Base-by-base conservation (phyloP, 2,329 filamentous ascomycete genomes). In the Colletotrichum salicis region DNA sequence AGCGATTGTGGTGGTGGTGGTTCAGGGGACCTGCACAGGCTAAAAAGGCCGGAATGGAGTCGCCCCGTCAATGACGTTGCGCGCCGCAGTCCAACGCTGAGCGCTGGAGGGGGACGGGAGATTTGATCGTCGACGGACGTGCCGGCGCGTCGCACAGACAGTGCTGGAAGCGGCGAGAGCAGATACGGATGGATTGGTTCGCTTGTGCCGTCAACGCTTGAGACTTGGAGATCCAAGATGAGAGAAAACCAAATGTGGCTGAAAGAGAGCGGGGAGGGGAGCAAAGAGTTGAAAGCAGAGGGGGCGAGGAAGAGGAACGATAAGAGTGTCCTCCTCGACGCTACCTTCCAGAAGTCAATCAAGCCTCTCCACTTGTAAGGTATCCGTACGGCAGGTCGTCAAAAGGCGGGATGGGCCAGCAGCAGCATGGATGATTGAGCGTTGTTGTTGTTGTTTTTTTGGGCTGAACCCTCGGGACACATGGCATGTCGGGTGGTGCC, bases 31-130 rank as follows among this genome's bases (percentile, higher is more conserved):
- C 56, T 54, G 59, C 35, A 35, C 59, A 71, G 55, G 69, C 69
- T 64, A 69, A 69, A 48, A 71, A 41, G 55, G 11, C 31, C 64
- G 69, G 69, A 69, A 71, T 71, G 69, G 55, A 71, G 65, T 71
- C 65, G 66, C 69, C 65, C 69, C 69, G 69, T 71, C 33, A 69
- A 71, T 71, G 69, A 71, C 69, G 69, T 71, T 71, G 59, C 19
- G 41, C 41, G 64, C 58, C 27, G 64, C 61, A 70, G 54, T 56
- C 31, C 41, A 19, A 57, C 22, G 45, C 35, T 67, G 57, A 24
- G 54, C 61, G 27, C 15, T 22, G 29, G 61, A 45, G 33, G 61
- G 61, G 51, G 51, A 19, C 51, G 59, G 54, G 54, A 59, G 35
- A 68, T 64, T 69, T 52, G 70, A 64, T 71, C 65, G 59, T 69